phyloP scores from a whole-genome alignment of 495 filamentous ascomycete genomes.

The Xylaria cubensis region DNA sequence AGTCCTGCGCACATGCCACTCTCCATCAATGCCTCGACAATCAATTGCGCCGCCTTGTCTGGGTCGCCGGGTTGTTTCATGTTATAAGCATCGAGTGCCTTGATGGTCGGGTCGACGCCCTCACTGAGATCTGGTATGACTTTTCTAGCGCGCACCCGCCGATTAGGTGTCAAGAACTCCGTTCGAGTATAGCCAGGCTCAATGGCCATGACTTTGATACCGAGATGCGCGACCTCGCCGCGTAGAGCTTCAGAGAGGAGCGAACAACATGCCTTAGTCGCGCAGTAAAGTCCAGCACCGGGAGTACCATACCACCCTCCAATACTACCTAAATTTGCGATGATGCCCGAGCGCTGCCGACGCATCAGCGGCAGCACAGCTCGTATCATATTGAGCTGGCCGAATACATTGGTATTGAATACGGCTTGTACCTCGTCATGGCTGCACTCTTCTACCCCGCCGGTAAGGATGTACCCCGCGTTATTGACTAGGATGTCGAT shows the following conservation, averaged over 20 bases:
- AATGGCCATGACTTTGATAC: not conserved
- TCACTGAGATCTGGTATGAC: not conserved
- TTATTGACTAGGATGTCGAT: conserved; percentile 8
- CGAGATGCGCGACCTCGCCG: conserved; percentile 5
- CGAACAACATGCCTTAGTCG: not conserved
- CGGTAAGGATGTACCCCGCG: not conserved
- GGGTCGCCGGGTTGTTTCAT: not conserved
- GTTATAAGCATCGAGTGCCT: not conserved
- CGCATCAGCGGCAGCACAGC: conserved; percentile 47
- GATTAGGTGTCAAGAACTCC: not conserved
- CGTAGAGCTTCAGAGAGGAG: not conserved
- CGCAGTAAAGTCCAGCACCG: conserved; percentile 1
- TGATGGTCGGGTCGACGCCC: not conserved
- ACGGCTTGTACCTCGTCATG: conserved; percentile 43
- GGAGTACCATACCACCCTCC: not conserved
- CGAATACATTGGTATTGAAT: conserved; percentile 58
- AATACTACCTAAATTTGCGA: conserved; percentile 1
- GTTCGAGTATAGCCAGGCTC: conserved; percentile 5
- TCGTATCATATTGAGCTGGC: conserved; percentile 53
- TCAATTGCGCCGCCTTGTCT: too few relatives aligned
- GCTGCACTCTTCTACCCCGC: conserved; percentile 25
- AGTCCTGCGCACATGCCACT: too few relatives aligned
- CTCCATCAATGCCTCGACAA: too few relatives aligned
- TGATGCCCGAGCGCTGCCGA: not conserved
- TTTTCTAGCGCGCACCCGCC: not conserved